These are phyloP conservation scores for Talaromyces sp. DNA, from an alignment of 2,329 filamentous ascomycete species.

Conservation along the genomic window DNA sequence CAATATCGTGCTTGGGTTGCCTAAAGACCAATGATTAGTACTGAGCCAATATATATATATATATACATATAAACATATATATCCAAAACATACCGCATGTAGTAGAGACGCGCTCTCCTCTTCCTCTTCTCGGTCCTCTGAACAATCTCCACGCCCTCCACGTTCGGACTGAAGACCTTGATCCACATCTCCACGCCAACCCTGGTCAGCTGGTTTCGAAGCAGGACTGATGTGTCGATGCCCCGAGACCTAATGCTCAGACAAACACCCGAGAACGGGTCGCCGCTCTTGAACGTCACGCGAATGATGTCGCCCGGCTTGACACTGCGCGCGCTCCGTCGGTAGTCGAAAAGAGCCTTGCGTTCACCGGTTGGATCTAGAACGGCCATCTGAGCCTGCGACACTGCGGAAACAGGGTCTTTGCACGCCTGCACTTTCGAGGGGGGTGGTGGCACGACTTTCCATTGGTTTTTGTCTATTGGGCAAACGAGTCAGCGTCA, in stretches of 20 bases:
- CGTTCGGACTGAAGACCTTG: slow-evolving; percentile 87
- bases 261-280: slow-evolving; percentile 85
- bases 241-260: slow-evolving; percentile 83
- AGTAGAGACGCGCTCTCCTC: slow-evolving; percentile 80
- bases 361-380: slow-evolving; percentile 85
- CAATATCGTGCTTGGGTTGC: slow-evolving; percentile 79
- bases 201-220: slow-evolving; percentile 79
- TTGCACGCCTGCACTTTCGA: slow-evolving; percentile 33
- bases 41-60: neutral
- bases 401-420: slow-evolving; percentile 64
- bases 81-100: slow-evolving; percentile 59
- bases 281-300: slow-evolving; percentile 75
- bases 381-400: slow-evolving; percentile 60
- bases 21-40: slow-evolving; percentile 20
- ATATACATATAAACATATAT: neutral
- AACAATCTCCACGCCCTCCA: slow-evolving; percentile 88
- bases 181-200: slow-evolving; percentile 96
- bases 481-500: neutral
- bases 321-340: slow-evolving; percentile 69
- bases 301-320: slow-evolving; percentile 87
- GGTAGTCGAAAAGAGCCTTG: slow-evolving; percentile 69
- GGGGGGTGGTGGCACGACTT: slow-evolving; percentile 46
- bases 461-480: slow-evolving; percentile 45
- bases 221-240: slow-evolving; percentile 78
- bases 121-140: slow-evolving; percentile 79